Evolutionary conservation across 129 eudicot genomes (phyloP).

Genomic region (Gnaphalium uliginosum): DNA sequence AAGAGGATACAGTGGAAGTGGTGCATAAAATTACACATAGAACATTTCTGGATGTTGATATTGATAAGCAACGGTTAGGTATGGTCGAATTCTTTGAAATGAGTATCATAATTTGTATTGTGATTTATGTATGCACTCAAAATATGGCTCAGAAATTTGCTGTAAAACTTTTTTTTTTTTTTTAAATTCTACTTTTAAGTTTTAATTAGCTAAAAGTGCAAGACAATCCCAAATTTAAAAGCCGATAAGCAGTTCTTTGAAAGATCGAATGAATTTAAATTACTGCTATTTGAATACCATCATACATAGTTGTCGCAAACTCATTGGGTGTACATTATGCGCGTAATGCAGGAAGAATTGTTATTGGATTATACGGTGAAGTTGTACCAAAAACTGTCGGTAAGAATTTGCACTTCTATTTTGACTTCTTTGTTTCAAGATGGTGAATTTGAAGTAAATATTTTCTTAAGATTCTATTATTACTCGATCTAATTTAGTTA

Average conservation of each 20-base stretch:
- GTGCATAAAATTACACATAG: conserved; percentile 77
- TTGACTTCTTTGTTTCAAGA: conserved; percentile 10
- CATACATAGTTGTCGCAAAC: background rate
- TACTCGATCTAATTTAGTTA: background rate
- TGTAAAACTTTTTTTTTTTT: conserved; percentile 6
- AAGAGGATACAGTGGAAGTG: conserved; percentile 61
- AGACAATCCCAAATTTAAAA: background rate
- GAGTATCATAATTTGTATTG: background rate
- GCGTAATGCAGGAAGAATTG: conserved; percentile 71
- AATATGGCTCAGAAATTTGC: background rate
- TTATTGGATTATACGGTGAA: conserved; percentile 81
- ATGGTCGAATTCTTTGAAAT: conserved; percentile 30
- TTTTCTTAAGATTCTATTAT: background rate
- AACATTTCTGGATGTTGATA: conserved; percentile 83
- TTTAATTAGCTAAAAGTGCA: background rate
- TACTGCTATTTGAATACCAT: background rate
- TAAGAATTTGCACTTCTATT: conserved; percentile 34
- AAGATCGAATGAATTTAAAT: background rate
- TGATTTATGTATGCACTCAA: background rate
- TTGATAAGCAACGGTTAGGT: conserved; percentile 93
- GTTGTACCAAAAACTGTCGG: conserved; percentile 90
- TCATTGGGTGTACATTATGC: conserved; percentile 15
- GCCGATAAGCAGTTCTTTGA: conserved; percentile 9
- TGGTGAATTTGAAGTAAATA: background rate
- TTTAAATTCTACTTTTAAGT: background rate